These are phyloP conservation scores for Blastobotrys buckinghamii DNA, from an alignment of 1,139 yeast genomes.

Conservation along the genomic window DNA sequence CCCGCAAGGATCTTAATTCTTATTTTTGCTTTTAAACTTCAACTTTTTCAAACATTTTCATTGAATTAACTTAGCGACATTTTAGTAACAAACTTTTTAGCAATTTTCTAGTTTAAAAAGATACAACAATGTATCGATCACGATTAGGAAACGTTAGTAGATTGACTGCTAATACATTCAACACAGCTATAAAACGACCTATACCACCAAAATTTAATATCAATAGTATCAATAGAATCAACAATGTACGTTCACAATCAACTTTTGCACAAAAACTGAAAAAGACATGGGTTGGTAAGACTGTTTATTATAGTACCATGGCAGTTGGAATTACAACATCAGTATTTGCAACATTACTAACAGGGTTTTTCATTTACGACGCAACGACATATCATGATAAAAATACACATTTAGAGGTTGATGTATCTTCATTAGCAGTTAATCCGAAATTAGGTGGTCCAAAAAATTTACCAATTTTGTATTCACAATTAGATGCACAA, in stretches of 20 bases:
- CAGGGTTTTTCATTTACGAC: conserved; percentile 53
- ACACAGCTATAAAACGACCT: neutral
- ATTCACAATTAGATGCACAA: conserved; percentile 46
- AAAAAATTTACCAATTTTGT: conserved; percentile 54
- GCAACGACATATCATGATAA: conserved; percentile 44
- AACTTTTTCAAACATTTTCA: too few relatives aligned
- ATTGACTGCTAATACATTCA: neutral
- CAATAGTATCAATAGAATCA: too few relatives aligned
- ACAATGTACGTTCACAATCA: neutral
- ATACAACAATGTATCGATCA: neutral
- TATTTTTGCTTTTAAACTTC: too few relatives aligned
- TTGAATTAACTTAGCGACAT: too few relatives aligned
- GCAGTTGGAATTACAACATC: conserved; percentile 21
- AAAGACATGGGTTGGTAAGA: conserved; percentile 11
- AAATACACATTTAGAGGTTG: conserved; percentile 32
- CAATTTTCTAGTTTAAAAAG: too few relatives aligned
- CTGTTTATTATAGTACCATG: conserved; percentile 18
- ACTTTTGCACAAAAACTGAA: neutral
- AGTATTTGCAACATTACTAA: conserved; percentile 20
- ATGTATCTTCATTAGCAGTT: conserved; percentile 45
- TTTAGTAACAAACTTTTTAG: too few relatives aligned
- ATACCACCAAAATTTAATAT: neutral
- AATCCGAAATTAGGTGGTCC: conserved; percentile 59
- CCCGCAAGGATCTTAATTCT: too few relatives aligned
- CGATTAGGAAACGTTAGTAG: neutral